Percentiles rank a stretch among this genome's conserved stretches.
These are phyloP conservation scores for Xylaria sp. DNA, from an alignment of 2,329 filamentous ascomycete genomes.

Conservation along the genomic window DNA sequence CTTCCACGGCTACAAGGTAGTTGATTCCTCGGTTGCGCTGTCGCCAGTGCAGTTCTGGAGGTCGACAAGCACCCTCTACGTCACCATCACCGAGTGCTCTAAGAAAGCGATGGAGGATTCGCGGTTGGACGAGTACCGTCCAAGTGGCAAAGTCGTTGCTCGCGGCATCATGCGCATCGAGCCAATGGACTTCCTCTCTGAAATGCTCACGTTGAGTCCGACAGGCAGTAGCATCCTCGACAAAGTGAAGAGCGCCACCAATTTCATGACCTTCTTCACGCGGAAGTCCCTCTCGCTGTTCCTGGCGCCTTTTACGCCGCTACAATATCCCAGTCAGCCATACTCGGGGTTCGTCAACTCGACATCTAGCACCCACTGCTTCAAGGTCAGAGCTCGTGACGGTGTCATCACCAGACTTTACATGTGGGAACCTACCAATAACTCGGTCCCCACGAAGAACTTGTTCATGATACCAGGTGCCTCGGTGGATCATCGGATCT, in stretches of 20 bases:
- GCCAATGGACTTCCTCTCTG: conserved; percentile 47
- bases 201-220: conserved; percentile 49
- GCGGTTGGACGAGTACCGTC: conserved; percentile 37
- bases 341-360: conserved; percentile 50
- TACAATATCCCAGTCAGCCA: conserved; percentile 49
- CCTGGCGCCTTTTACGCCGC: conserved; percentile 47
- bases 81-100: conserved; percentile 46
- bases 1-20: conserved; percentile 58
- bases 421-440: conserved; percentile 50
- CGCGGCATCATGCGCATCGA: conserved; percentile 55
- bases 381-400: conserved; percentile 47
- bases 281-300: conserved; percentile 49
- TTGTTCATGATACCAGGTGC: conserved; percentile 59
- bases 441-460: conserved; percentile 38
- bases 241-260: conserved; percentile 41
- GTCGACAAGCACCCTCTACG: conserved; percentile 57
- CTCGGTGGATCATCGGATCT: conserved; percentile 59
- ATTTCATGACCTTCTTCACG: conserved; percentile 53
- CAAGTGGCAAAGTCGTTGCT: conserved; percentile 44
- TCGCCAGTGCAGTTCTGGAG: conserved; percentile 53
- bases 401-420: conserved; percentile 48
- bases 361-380: conserved; percentile 39
- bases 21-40: conserved; percentile 56
- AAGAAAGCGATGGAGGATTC: conserved; percentile 24
- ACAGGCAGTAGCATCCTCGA: conserved; percentile 43